Percentiles rank a stretch among this genome's conserved stretches.
These are phyloP conservation scores for Hordeum vulgare DNA, from an alignment of 176 grass and related monocot species.

Conservation along the genomic window MorexV3_pseudomolecules_assembly NC_058523.1:16400679-16401178, in stretches of 20 bases:
- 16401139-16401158: background rate
- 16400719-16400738: background rate
- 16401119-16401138: background rate
- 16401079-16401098: background rate
- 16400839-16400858: conserved; percentile 52
- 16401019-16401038: background rate
- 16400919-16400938: conserved; percentile 1
- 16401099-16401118: background rate
- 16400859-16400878: conserved; percentile 73
- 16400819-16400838: background rate
- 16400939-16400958: conserved; percentile 29
- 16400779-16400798: background rate
- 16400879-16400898: conserved; percentile 64
- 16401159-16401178: background rate
- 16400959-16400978: conserved; percentile 26
- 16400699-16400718: conserved; percentile 41
- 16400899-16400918: conserved; percentile 49
- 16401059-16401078: background rate
- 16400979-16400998: conserved; percentile 36
- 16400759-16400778: background rate
- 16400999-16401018: background rate
- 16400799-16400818: background rate
- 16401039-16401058: background rate
- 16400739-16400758: background rate
- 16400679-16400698: conserved; percentile 47